phyloP scores from a whole-genome alignment of 129 eudicot species.

The Scalesia atractyloides region DNA sequence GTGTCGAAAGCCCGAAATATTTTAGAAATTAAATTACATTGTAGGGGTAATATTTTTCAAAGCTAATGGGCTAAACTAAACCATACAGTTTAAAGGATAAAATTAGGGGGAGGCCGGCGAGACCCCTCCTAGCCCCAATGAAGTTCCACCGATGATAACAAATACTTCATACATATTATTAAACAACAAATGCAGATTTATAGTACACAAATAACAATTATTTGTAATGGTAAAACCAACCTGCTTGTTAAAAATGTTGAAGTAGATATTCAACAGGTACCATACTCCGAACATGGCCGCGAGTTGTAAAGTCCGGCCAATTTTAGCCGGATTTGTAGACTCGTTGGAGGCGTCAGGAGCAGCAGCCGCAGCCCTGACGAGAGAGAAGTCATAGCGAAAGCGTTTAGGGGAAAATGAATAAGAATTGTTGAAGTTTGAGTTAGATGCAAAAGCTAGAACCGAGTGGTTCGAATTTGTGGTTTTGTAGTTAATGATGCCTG shows the following conservation, averaged over 20 bases:
- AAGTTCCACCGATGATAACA: not conserved
- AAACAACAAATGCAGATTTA: not conserved
- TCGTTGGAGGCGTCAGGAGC: conserved; percentile 39
- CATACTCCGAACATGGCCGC: conserved; percentile 79
- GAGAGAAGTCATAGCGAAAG: conserved; percentile 29
- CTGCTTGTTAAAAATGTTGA: conserved; percentile 97
- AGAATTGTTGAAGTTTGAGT: conserved; percentile 9
- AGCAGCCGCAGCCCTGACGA: conserved; percentile 35
- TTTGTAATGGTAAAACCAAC: conserved; percentile 22
- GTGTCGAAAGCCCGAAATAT: too few relatives aligned
- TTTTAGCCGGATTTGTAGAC: conserved; percentile 13
- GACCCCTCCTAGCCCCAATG: too few relatives aligned
- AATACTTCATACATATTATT: too few relatives aligned
- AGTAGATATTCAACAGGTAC: conserved; percentile 82
- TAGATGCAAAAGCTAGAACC: conserved; percentile 16
- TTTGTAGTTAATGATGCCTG: conserved; percentile 14
- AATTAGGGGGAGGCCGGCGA: too few relatives aligned
- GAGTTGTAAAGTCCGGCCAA: conserved; percentile 52
- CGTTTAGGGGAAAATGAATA: conserved; percentile 12
- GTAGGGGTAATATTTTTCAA: too few relatives aligned
- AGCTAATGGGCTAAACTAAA: too few relatives aligned
- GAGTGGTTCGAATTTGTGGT: not conserved
- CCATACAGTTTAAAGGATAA: too few relatives aligned
- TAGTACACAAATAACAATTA: not conserved
- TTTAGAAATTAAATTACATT: too few relatives aligned